phyloP scores from a whole-genome alignment of 106 monocot species.

The Dioscorea zingiberensis region DNA sequence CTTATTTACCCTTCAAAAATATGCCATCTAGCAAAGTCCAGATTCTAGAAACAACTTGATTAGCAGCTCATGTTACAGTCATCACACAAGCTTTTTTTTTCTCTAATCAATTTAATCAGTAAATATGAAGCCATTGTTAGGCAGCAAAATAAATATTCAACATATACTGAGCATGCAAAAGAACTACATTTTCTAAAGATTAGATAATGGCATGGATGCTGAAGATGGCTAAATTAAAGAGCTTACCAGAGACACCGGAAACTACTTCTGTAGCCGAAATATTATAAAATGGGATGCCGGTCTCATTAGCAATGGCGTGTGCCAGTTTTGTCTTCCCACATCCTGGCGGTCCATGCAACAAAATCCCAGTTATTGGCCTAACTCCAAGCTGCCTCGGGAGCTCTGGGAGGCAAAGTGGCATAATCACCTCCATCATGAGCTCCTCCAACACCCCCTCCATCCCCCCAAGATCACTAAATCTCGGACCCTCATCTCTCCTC shows the following conservation, averaged over 20 bases:
- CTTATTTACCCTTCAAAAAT: too few relatives aligned
- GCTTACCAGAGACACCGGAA: constrained; percentile 87
- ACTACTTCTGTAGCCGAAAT: constrained; percentile 82
- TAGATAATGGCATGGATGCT: too few relatives aligned
- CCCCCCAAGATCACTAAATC: constrained; percentile 82
- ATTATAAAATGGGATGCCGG: constrained; percentile 77
- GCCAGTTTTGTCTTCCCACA: constrained; percentile 96
- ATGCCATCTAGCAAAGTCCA: too few relatives aligned
- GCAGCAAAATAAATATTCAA: too few relatives aligned
- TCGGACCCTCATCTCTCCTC: constrained; percentile 35
- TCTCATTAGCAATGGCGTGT: constrained; percentile 93
- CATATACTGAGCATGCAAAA: too few relatives aligned
- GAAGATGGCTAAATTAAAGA: not conserved
- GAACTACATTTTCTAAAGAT: too few relatives aligned
- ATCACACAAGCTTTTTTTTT: too few relatives aligned
- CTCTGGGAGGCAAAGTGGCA: constrained; percentile 73
- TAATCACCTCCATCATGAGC: constrained; percentile 75
- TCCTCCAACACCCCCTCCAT: constrained; percentile 63
- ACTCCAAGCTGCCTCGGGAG: constrained; percentile 63
- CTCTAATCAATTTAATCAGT: too few relatives aligned
- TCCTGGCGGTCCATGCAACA: constrained; percentile 86
- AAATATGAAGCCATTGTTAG: too few relatives aligned
- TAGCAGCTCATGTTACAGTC: too few relatives aligned
- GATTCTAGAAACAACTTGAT: too few relatives aligned
- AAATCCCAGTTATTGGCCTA: constrained; percentile 63